Evolutionary conservation across 2,329 filamentous ascomycete species (phyloP).

Genomic region (Annulohypoxylon truncatum): DNA sequence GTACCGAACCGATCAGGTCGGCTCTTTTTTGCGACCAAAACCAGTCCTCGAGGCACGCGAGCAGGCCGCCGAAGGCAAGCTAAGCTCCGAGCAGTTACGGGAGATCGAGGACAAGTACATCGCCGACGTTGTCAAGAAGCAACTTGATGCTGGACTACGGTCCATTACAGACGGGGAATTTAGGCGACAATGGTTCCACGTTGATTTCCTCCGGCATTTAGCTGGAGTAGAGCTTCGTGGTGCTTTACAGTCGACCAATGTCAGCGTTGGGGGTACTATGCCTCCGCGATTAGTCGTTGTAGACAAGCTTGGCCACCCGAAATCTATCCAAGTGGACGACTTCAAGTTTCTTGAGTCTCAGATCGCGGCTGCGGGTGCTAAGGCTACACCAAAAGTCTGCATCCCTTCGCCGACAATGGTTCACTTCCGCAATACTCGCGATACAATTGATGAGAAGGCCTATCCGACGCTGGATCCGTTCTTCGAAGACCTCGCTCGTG

Average conservation of each 20-base stretch:
- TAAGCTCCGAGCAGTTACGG: slow-evolving; percentile 58
- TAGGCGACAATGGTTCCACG: slow-evolving; percentile 67
- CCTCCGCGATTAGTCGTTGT: slow-evolving; percentile 66
- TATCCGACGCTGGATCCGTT: slow-evolving; percentile 67
- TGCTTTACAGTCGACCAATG: slow-evolving; percentile 55
- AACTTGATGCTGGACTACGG: slow-evolving; percentile 61
- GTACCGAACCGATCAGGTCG: slow-evolving; percentile 67
- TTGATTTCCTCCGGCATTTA: slow-evolving; percentile 67
- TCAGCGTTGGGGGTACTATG: slow-evolving; percentile 61
- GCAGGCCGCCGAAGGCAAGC: slow-evolving; percentile 57
- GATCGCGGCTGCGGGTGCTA: slow-evolving; percentile 53
- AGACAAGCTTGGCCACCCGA: slow-evolving; percentile 64
- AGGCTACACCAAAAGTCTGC: slow-evolving; percentile 63
- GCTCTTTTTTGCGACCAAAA: slow-evolving; percentile 65
- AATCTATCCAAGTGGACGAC: slow-evolving; percentile 67
- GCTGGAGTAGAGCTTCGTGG: slow-evolving; percentile 65
- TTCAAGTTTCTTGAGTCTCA: slow-evolving; percentile 64
- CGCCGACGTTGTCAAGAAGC: slow-evolving; percentile 59
- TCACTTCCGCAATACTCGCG: slow-evolving; percentile 67
- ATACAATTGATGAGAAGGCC: slow-evolving; percentile 62
- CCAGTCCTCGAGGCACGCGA: slow-evolving; percentile 61
- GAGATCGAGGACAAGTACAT: slow-evolving; percentile 64
- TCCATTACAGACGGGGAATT: slow-evolving; percentile 68
- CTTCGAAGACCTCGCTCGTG: slow-evolving; percentile 66
- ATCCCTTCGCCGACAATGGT: slow-evolving; percentile 70